phyloP scores from a whole-genome alignment of 768 basidiomycete genomes.

The Lactarius hatsudake region DNA sequence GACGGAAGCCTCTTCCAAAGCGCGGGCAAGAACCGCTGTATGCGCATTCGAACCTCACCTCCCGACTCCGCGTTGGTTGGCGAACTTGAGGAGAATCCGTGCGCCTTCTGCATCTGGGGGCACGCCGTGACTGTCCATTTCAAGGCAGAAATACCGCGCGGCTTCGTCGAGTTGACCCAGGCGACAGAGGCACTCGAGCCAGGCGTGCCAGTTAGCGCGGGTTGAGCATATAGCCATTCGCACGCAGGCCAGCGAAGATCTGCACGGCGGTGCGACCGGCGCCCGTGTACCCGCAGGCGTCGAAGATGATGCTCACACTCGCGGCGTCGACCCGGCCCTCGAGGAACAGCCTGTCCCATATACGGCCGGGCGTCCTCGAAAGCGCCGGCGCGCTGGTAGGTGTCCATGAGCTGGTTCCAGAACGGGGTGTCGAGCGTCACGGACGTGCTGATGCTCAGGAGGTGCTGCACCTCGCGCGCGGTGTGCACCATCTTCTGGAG shows the following conservation, averaged over 20 bases:
- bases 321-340: slow-evolving; percentile 55
- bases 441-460: slow-evolving; percentile 75
- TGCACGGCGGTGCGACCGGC: slow-evolving; percentile 50
- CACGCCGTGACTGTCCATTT: slow-evolving; percentile 56
- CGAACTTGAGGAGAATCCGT: slow-evolving; percentile 44
- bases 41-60: slow-evolving; percentile 22
- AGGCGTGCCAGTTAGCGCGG: slow-evolving; percentile 75
- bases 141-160: slow-evolving; percentile 54
- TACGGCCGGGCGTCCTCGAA: slow-evolving; percentile 67
- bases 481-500: slow-evolving; percentile 41
- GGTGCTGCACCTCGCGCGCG: slow-evolving; percentile 68
- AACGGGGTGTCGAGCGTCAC: slow-evolving; percentile 56
- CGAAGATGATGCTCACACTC: slow-evolving; percentile 80
- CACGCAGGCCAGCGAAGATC: slow-evolving; percentile 52
- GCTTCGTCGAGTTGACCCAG: slow-evolving; percentile 65
- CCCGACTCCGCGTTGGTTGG: slow-evolving; percentile 11
- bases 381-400: slow-evolving; percentile 76
- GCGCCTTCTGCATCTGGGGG: slow-evolving; percentile 50
- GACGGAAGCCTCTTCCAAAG: slow-evolving; percentile 22
- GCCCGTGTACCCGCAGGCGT: slow-evolving; percentile 70
- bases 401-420: slow-evolving; percentile 84
- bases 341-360: slow-evolving; percentile 76
- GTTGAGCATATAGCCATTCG: slow-evolving; percentile 52
- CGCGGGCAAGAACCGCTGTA: slow-evolving; percentile 24
- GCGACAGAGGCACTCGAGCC: slow-evolving; percentile 85